Conservation (phyloP, 192 early-diverging fungal genomes). For the Thoreauomyces humboldtii region DNA sequence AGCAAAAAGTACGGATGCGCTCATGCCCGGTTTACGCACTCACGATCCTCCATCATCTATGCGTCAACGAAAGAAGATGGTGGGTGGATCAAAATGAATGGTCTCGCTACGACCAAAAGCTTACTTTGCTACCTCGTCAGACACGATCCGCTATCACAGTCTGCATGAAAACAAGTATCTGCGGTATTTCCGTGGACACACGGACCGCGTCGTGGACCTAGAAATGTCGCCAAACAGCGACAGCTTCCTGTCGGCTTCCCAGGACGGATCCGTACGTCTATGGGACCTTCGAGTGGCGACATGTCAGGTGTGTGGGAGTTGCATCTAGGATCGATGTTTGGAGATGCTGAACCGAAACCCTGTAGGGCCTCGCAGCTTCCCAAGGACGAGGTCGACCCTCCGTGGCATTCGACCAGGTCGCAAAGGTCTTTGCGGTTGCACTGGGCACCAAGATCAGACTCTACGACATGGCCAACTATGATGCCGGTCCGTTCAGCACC, state of each 20-base stretch:
- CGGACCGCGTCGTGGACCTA: constrained; percentile 68
- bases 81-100: constrained; percentile 29
- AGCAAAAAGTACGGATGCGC: constrained; percentile 96
- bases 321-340: background rate
- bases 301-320: constrained; percentile 45
- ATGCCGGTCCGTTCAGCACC: constrained; percentile 41
- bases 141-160: constrained; percentile 89
- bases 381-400: constrained; percentile 41
- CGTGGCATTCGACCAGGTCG: constrained; percentile 77
- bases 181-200: constrained; percentile 89
- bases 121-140: constrained; percentile 52
- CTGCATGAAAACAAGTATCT: constrained; percentile 94
- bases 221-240: constrained; percentile 85
- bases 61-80: constrained; percentile 93
- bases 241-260: constrained; percentile 73
- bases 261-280: constrained; percentile 74
- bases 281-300: constrained; percentile 76
- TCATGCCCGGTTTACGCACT: constrained; percentile 84
- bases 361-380: constrained; percentile 19
- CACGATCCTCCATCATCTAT: constrained; percentile 74
- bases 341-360: background rate
- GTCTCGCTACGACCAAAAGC: background rate
- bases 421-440: constrained; percentile 72
- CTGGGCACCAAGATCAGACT: constrained; percentile 55
- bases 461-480: constrained; percentile 69